Percentiles rank a stretch among this genome's conserved stretches.
These are phyloP conservation scores for Aegilops speltoides DNA, from an alignment of 176 grass and related monocot genomes.

Conservation along the genomic window DNA sequence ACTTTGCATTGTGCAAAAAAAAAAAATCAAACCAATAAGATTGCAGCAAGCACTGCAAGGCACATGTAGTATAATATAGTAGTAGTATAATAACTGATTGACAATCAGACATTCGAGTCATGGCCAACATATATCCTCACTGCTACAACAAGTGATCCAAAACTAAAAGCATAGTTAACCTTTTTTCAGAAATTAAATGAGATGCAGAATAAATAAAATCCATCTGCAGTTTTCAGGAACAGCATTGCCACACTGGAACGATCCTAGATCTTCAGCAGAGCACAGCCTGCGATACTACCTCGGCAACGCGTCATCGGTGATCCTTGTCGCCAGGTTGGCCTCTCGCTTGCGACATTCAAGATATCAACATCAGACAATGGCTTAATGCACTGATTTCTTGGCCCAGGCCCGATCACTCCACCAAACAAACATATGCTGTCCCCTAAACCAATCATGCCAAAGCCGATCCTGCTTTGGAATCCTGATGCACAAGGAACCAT, in stretches of 20 bases:
- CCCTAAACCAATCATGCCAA: constrained; percentile 82
- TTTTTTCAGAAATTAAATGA: constrained; percentile 29
- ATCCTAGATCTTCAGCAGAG: constrained; percentile 76
- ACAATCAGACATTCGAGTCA: constrained; percentile 15
- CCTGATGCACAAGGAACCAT: constrained; percentile 83
- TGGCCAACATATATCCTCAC: constrained; percentile 4
- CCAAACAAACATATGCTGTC: constrained; percentile 84
- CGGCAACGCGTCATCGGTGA: constrained; percentile 83
- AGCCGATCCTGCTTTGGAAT: constrained; percentile 91
- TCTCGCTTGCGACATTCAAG: constrained; percentile 73
- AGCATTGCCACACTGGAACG: not conserved
- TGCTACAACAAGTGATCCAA: constrained; percentile 15
- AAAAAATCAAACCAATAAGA: not conserved
- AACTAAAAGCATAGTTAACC: constrained; percentile 26
- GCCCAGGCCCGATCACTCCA: constrained; percentile 91
- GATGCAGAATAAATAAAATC: constrained; percentile 20
- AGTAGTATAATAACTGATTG: not conserved
- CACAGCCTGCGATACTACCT: constrained; percentile 85
- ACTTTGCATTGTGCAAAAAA: not conserved
- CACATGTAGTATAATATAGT: constrained; percentile 5
- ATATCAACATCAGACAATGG: constrained; percentile 85
- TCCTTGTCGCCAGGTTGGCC: constrained; percentile 74
- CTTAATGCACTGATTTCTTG: constrained; percentile 94
- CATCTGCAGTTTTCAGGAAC: constrained; percentile 19
- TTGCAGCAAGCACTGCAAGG: not conserved